A percentile compares a stretch with the other conserved stretches of the same genome.
Evolutionary conservation across 129 eudicot species (phyloP).

Genomic region (Flaveria sonorensis): DNA sequence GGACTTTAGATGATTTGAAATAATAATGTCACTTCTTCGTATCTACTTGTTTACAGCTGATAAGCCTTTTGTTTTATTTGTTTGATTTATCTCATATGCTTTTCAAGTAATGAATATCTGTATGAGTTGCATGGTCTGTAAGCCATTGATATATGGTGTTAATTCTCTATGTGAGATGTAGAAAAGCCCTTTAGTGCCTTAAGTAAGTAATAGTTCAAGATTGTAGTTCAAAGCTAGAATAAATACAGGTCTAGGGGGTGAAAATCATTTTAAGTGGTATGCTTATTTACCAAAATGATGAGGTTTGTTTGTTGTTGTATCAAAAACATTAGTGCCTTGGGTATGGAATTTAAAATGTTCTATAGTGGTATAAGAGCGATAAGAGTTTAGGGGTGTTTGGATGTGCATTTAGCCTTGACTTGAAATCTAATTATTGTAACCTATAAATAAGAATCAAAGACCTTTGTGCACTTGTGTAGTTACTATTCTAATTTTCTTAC

Average conservation of each 20-base stretch:
- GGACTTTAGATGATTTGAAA: not conserved
- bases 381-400: not conserved
- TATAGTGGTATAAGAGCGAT: not conserved
- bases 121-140: slow-evolving; percentile 11
- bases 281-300: not conserved
- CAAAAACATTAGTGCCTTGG: not conserved
- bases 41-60: not conserved
- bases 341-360: slow-evolving; percentile 5
- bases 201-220: slow-evolving; percentile 14
- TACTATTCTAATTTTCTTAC: slow-evolving; percentile 23
- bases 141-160: not conserved
- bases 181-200: not conserved
- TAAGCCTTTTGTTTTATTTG: not conserved
- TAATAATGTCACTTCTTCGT: not conserved
- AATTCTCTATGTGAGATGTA: not conserved
- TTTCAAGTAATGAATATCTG: not conserved
- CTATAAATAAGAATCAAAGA: not conserved
- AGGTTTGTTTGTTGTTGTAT: not conserved
- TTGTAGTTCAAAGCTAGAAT: not conserved
- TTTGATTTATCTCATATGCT: not conserved
- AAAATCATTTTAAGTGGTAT: not conserved
- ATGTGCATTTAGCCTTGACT: not conserved
- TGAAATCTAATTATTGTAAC: not conserved
- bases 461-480: not conserved
- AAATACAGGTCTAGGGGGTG: not conserved